phyloP scores from a whole-genome alignment of 495 filamentous ascomycete genomes.

The Tuber melanosporum region DNA sequence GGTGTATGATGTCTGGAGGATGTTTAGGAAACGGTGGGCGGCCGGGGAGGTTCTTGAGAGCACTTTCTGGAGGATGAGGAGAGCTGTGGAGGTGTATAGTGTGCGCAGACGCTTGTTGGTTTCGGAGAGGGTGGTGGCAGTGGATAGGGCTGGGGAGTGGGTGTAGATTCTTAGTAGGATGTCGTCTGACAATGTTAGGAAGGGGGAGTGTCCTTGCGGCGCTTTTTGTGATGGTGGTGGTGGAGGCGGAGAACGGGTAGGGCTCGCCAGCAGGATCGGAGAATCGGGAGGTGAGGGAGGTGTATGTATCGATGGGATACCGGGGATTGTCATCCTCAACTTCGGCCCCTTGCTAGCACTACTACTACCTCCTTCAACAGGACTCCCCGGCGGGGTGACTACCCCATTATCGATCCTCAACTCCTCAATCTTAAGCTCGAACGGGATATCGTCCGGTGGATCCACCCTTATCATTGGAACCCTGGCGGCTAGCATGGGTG shows the following conservation, averaged over 20 bases:
- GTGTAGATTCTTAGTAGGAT: conserved; percentile 24
- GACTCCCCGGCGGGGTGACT: background rate
- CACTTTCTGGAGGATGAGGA: conserved; percentile 18
- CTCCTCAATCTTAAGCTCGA: conserved; percentile 17
- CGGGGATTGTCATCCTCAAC: background rate
- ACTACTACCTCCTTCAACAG: background rate
- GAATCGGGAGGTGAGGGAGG: conserved; percentile 30
- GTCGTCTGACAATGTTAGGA: conserved; percentile 23
- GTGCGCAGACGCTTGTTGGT: conserved; percentile 19
- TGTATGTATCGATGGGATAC: background rate
- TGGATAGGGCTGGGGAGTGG: conserved; percentile 15
- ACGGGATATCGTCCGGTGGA: conserved; percentile 32
- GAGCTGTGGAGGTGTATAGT: conserved; percentile 16
- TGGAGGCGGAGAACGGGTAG: conserved; percentile 26
- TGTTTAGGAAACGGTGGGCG: conserved; percentile 11
- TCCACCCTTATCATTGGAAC: conserved; percentile 23
- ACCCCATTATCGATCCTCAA: background rate
- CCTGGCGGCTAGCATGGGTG: conserved; percentile 9
- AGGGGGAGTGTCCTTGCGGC: conserved; percentile 4
- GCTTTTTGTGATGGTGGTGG: conserved; percentile 11
- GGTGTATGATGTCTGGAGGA: conserved; percentile 8
- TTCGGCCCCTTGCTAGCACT: background rate
- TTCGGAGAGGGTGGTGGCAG: conserved; percentile 16
- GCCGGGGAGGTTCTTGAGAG: conserved; percentile 14
- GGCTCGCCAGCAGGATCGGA: conserved; percentile 1